Conservation (phyloP, 495 filamentous ascomycete species). For the Neurospora hispaniola region DNA sequence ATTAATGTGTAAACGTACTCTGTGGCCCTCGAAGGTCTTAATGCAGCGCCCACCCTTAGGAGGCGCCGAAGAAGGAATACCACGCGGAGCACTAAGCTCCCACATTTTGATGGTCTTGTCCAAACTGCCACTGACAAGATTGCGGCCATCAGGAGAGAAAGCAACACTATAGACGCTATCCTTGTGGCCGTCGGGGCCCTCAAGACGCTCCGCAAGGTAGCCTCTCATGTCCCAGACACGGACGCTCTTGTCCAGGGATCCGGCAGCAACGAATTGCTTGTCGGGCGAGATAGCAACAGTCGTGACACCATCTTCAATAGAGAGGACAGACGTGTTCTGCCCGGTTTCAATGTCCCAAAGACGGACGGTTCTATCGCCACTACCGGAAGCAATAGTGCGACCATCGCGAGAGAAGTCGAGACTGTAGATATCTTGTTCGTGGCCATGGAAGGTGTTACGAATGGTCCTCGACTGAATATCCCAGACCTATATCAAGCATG, state of each 20-base stretch:
- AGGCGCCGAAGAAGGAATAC: slow-evolving; percentile 37
- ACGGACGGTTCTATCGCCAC: slow-evolving; percentile 77
- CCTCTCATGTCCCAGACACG: slow-evolving; percentile 81
- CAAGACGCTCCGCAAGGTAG: slow-evolving; percentile 72
- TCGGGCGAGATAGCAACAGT: slow-evolving; percentile 89
- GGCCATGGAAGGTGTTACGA: slow-evolving; percentile 70
- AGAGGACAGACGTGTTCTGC: slow-evolving; percentile 62
- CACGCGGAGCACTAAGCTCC: slow-evolving; percentile 66
- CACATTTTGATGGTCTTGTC: slow-evolving; percentile 96
- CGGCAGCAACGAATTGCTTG: slow-evolving; percentile 75
- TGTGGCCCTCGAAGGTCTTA: slow-evolving; percentile 84
- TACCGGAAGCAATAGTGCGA: slow-evolving; percentile 78
- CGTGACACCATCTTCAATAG: slow-evolving; percentile 83
- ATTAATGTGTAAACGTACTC: slow-evolving; percentile 43
- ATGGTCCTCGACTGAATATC: slow-evolving; percentile 68
- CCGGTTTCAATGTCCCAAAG: slow-evolving; percentile 79
- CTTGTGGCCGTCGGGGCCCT: slow-evolving; percentile 79
- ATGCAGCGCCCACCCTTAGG: slow-evolving; percentile 72
- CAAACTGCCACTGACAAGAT: slow-evolving; percentile 79
- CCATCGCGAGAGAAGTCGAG: slow-evolving; percentile 82
- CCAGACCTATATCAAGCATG: slow-evolving; percentile 55
- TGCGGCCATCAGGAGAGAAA: slow-evolving; percentile 78
- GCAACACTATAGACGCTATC: slow-evolving; percentile 90
- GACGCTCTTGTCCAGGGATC: slow-evolving; percentile 83
- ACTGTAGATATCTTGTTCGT: slow-evolving; percentile 93